These are phyloP conservation scores for Fusarium irregulare DNA, from an alignment of 2,329 filamentous ascomycete genomes.

Conservation along the genomic window DNA sequence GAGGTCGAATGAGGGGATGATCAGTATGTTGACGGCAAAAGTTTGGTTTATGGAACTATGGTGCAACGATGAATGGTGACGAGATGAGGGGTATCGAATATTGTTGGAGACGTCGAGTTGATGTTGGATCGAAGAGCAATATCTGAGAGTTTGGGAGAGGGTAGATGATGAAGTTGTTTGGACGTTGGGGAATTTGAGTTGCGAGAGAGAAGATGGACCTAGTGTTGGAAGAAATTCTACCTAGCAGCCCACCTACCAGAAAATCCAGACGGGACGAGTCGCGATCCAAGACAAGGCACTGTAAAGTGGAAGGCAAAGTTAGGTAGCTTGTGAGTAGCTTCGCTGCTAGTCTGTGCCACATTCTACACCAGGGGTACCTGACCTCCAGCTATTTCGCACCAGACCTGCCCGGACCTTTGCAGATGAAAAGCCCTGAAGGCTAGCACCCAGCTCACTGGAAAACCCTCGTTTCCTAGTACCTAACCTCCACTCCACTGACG, in stretches of 20 bases:
- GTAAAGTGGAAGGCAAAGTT: not conserved
- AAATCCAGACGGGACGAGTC: slow-evolving; percentile 15
- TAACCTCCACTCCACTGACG: not conserved
- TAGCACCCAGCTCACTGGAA: slow-evolving; percentile 25
- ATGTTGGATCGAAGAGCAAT: not conserved
- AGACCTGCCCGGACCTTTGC: not conserved
- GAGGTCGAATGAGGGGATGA: slow-evolving; percentile 37
- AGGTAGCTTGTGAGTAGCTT: slow-evolving; percentile 11
- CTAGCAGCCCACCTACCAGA: slow-evolving; percentile 34
- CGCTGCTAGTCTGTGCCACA: no score
- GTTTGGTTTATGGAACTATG: slow-evolving; percentile 16
- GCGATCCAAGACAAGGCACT: not conserved
- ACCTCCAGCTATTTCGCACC: not conserved
- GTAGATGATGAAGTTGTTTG: slow-evolving; percentile 17
- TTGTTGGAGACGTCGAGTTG: slow-evolving; percentile 2
- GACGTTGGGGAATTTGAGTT: slow-evolving; percentile 32
- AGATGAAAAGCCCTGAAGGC: slow-evolving; percentile 25
- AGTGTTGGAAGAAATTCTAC: slow-evolving; percentile 36
- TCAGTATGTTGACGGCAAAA: slow-evolving; percentile 24
- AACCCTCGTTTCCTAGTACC: slow-evolving; percentile 18
- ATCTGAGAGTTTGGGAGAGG: slow-evolving; percentile 10
- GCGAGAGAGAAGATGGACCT: slow-evolving; percentile 32
- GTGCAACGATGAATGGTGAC: not conserved
- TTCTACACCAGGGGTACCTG: slow-evolving; percentile 12
- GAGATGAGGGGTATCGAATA: slow-evolving; percentile 18